Conservation (phyloP, 257 asterid species). For the Nicotiana tomentosiformis region DNA sequence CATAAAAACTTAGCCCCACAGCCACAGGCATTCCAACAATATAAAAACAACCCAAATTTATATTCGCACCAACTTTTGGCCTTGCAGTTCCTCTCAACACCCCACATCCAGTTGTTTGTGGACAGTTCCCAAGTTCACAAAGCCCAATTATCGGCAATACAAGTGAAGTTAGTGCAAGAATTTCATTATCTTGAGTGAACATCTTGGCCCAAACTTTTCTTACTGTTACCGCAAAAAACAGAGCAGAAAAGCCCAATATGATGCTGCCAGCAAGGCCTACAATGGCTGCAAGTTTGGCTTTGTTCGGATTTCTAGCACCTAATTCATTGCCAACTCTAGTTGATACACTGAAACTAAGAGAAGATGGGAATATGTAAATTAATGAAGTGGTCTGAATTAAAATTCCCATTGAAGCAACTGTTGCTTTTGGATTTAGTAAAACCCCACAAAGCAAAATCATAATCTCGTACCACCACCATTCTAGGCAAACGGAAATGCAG, state of each 20-base stretch:
- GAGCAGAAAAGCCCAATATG: constrained; percentile 18
- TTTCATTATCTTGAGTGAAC: constrained; percentile 22
- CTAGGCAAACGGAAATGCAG: constrained; percentile 27
- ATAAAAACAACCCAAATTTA: constrained; percentile 27
- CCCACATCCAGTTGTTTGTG: constrained; percentile 24
- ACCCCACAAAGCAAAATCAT: constrained; percentile 29
- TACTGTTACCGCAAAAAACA: constrained; percentile 13
- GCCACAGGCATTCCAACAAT: constrained; percentile 30
- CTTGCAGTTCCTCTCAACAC: constrained; percentile 26
- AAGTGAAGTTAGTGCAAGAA: constrained; percentile 11
- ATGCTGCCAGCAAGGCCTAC: constrained; percentile 24
- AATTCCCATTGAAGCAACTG: constrained; percentile 31
- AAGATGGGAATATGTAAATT: constrained; percentile 29
- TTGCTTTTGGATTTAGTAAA: constrained; percentile 15
- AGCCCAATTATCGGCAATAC: constrained; percentile 28
- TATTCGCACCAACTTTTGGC: constrained; percentile 28
- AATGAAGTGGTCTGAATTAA: constrained; percentile 25
- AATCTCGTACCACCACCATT: constrained; percentile 38
- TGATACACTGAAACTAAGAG: constrained; percentile 27
- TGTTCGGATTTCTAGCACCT: constrained; percentile 18
- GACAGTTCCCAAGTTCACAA: constrained; percentile 29
- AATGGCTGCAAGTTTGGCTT: constrained; percentile 17
- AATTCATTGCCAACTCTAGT: constrained; percentile 29
- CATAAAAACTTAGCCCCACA: constrained; percentile 16
- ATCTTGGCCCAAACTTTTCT: constrained; percentile 22